phyloP scores from a whole-genome alignment of 306 rosid species.

The Neltuma alba region DNA sequence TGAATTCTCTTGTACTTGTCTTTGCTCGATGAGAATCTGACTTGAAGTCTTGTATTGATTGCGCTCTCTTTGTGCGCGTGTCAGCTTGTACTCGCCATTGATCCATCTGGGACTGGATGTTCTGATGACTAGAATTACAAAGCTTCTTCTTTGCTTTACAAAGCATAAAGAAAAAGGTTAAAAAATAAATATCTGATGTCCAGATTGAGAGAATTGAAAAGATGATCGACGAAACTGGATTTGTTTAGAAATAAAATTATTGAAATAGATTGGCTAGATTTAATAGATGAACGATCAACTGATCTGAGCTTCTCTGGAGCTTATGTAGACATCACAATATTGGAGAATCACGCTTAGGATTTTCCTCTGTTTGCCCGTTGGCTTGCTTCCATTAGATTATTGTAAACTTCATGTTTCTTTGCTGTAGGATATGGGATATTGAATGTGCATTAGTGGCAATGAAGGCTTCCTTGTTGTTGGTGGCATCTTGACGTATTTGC shows the following conservation, averaged over 20 bases:
- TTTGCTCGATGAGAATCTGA: background rate
- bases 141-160: background rate
- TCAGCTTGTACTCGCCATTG: background rate
- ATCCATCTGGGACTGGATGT: conserved; percentile 11
- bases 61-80: background rate
- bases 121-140: background rate
- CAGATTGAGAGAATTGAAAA: conserved; percentile 3
- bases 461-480: background rate
- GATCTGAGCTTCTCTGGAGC: conserved; percentile 7
- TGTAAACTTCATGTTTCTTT: conserved; percentile 8
- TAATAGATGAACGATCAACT: background rate
- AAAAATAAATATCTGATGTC: background rate
- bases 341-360: background rate
- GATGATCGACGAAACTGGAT: conserved; percentile 27
- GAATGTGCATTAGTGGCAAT: conserved; percentile 15
- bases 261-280: background rate
- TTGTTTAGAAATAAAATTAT: conserved; percentile 10
- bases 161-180: conserved; percentile 5
- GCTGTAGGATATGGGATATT: conserved; percentile 19
- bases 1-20: background rate
- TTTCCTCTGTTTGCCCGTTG: background rate
- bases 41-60: background rate
- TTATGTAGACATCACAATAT: conserved; percentile 6
- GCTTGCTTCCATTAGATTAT: background rate
- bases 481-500: conserved; percentile 12